These are phyloP conservation scores for Cordyceps militaris DNA, from an alignment of 2,329 filamentous ascomycete species.

Conservation along the genomic window DNA sequence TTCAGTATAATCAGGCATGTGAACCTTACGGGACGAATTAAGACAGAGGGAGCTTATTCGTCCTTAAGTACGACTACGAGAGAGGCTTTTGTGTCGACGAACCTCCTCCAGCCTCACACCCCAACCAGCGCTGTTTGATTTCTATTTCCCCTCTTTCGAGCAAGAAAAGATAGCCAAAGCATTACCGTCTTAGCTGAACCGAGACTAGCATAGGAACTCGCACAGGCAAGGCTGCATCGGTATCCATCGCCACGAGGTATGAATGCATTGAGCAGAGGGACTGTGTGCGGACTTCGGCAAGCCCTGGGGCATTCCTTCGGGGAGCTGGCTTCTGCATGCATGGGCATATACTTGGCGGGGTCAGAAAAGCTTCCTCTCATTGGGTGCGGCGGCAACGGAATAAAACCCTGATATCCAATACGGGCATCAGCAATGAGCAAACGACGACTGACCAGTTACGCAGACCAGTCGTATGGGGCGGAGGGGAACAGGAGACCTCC, in stretches of 20 bases:
- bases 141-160: conserved; percentile 4
- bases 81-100: not conserved
- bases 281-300: conserved; percentile 12
- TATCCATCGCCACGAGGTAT: conserved; percentile 6
- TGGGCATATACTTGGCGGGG: not conserved
- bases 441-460: not conserved
- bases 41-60: not conserved
- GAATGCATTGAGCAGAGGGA: not conserved
- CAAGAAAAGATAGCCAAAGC: not conserved
- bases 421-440: not conserved
- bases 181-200: not conserved
- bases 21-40: not conserved
- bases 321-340: not conserved
- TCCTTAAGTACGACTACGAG: not conserved
- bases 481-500: not conserved
- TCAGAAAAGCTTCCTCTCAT: not conserved
- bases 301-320: not conserved
- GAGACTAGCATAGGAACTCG: conserved; percentile 12
- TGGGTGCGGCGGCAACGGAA: not conserved
- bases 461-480: not conserved
- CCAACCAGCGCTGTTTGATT: not conserved
- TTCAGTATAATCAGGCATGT: not conserved
- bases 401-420: not conserved
- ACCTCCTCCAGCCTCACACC: not conserved
- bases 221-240: conserved; percentile 5